Conservation (phyloP, 139 green algal species). For the Asterochloris erici region DNA sequence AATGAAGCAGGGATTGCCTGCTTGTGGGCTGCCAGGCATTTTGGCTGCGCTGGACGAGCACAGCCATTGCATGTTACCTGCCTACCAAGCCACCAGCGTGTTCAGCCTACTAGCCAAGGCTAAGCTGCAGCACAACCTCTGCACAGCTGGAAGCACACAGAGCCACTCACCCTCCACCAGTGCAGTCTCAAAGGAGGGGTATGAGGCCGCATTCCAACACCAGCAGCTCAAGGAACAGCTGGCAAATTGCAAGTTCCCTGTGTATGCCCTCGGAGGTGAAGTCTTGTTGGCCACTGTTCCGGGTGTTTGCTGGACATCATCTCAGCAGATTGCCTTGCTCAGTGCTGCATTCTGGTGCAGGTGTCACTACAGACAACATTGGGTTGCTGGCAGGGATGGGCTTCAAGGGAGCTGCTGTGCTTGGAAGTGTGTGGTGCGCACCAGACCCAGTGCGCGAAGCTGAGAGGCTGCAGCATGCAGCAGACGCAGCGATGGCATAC, state of each 20-base stretch:
- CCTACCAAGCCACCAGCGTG: too few relatives aligned
- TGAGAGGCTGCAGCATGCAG: too few relatives aligned
- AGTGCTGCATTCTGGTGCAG: neutral
- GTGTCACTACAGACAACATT: constrained; percentile 20
- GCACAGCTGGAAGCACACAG: too few relatives aligned
- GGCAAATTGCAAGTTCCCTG: neutral
- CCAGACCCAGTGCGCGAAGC: constrained; percentile 24
- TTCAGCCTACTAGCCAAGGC: too few relatives aligned
- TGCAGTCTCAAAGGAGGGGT: constrained; percentile 43
- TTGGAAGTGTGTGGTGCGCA: constrained; percentile 34
- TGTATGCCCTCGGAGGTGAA: constrained; percentile 14
- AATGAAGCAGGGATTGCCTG: too few relatives aligned
- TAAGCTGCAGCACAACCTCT: too few relatives aligned
- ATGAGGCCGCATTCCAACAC: constrained; percentile 30
- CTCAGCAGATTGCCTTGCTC: neutral
- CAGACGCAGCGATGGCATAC: too few relatives aligned
- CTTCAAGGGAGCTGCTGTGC: constrained; percentile 36
- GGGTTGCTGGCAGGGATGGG: constrained; percentile 17
- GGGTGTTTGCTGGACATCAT: neutral
- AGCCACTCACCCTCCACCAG: too few relatives aligned
- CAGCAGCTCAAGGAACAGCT: neutral
- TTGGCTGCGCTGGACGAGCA: too few relatives aligned
- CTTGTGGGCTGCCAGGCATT: too few relatives aligned
- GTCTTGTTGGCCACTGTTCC: neutral
- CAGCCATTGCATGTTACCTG: too few relatives aligned